Percentiles rank a stretch among this genome's conserved stretches.
Conservation (phyloP, 1,284 basidiomycete species). For the Ganoderma boninense region DNA sequence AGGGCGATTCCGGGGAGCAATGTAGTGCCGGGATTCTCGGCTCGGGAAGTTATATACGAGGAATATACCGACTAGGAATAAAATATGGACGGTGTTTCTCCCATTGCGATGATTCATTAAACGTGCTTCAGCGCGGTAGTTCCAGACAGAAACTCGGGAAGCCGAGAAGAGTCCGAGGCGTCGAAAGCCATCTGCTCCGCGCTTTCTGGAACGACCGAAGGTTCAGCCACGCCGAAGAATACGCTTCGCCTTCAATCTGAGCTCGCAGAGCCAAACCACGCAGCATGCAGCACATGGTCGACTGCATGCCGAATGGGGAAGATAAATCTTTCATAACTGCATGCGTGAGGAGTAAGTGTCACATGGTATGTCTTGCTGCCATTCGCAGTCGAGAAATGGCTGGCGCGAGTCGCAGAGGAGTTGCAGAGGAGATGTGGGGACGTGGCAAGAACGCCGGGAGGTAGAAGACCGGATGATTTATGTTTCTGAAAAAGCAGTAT, state of each 20-base stretch:
- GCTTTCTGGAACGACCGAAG: not conserved
- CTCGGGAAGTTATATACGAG: not conserved
- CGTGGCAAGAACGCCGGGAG: not conserved
- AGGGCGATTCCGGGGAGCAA: not conserved
- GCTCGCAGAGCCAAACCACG: not conserved
- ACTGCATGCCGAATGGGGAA: not conserved
- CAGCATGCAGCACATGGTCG: not conserved
- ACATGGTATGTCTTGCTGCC: too few relatives aligned
- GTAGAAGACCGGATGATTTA: conserved; percentile 3
- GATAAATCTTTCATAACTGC: not conserved
- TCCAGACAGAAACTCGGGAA: not conserved
- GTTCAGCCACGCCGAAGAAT: not conserved
- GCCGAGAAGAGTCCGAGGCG: not conserved
- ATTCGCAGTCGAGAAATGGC: not conserved
- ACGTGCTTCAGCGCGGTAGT: not conserved
- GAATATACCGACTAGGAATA: not conserved
- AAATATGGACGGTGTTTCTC: not conserved
- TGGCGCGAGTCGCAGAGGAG: not conserved
- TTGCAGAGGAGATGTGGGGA: not conserved
- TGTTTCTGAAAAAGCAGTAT: conserved; percentile 4
- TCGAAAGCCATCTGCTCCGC: not conserved
- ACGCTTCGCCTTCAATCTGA: not conserved
- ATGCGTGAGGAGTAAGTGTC: not conserved
- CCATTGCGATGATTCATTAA: not conserved
- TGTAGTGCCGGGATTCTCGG: not conserved